Conservation (phyloP, 2,329 filamentous ascomycete genomes). For the Cercospora janseana region DNA sequence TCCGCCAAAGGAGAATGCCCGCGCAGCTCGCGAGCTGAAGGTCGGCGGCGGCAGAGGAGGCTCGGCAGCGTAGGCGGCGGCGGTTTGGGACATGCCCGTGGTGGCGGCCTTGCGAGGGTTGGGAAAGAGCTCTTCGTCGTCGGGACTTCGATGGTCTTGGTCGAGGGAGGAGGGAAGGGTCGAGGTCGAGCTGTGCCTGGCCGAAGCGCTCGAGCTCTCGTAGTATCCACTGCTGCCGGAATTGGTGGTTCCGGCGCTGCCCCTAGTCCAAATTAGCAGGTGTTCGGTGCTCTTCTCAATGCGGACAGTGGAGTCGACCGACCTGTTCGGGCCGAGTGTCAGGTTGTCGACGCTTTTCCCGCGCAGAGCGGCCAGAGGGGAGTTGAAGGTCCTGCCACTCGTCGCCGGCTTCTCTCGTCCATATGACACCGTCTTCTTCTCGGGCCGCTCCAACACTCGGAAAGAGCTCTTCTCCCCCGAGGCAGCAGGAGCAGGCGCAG, state of each 20-base stretch:
- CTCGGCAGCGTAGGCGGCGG: constrained; percentile 40
- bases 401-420: constrained; percentile 28
- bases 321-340: constrained; percentile 23
- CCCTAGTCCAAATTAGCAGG: constrained; percentile 42
- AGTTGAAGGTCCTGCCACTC: constrained; percentile 39
- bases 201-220: constrained; percentile 45
- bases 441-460: constrained; percentile 54
- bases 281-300: constrained; percentile 17
- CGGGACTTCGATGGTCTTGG: constrained; percentile 35
- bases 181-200: constrained; percentile 55
- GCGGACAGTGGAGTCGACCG: constrained; percentile 19
- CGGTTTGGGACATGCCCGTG: constrained; percentile 43
- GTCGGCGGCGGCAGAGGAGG: constrained; percentile 37
- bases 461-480: constrained; percentile 45
- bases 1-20: constrained; percentile 55
- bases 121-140: constrained; percentile 39
- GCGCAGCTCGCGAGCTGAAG: constrained; percentile 44
- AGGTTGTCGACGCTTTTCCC: constrained; percentile 38
- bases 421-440: constrained; percentile 40
- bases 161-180: constrained; percentile 57
- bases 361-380: constrained; percentile 36
- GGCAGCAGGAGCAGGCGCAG: too few relatives aligned
- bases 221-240: constrained; percentile 48
- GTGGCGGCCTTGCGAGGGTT: constrained; percentile 37
- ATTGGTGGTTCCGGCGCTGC: constrained; percentile 50